Evolutionary conservation across 2,329 filamentous ascomycete species (phyloP).

Genomic region (Penicillium vulpinum): DNA sequence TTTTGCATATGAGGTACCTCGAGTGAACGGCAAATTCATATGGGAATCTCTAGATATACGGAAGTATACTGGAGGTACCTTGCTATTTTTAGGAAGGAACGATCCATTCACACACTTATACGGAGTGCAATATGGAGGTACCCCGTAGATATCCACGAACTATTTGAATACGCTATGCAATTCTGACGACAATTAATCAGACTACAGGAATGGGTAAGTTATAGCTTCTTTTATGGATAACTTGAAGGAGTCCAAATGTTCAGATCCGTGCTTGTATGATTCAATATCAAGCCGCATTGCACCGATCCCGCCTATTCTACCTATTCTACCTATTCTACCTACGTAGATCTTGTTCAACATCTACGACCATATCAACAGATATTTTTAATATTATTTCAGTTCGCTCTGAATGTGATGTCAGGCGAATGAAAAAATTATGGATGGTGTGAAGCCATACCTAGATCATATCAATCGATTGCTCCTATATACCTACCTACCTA

Average conservation of each 20-base stretch:
- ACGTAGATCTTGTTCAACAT: neutral
- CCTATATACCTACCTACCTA: neutral
- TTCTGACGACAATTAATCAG: too few relatives aligned
- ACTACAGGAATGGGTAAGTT: too few relatives aligned
- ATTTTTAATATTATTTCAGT: neutral
- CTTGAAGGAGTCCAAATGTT: neutral
- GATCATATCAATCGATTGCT: too few relatives aligned
- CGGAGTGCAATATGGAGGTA: too few relatives aligned
- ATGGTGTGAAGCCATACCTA: too few relatives aligned
- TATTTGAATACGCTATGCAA: too few relatives aligned
- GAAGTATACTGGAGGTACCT: neutral
- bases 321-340: neutral
- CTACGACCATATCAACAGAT: neutral
- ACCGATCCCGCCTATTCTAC: fast-evolving
- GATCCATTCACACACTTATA: neutral
- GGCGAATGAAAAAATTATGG: too few relatives aligned
- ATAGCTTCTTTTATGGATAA: too few relatives aligned
- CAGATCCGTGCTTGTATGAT: neutral
- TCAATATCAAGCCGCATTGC: neutral
- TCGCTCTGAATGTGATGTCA: neutral
- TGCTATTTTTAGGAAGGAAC: neutral
- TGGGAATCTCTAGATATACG: neutral
- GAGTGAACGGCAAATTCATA: too few relatives aligned
- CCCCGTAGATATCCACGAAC: too few relatives aligned
- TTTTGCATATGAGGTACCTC: neutral